Conservation (phyloP, 2,329 filamentous ascomycete species). For the Colletotrichum spinosum region DNA sequence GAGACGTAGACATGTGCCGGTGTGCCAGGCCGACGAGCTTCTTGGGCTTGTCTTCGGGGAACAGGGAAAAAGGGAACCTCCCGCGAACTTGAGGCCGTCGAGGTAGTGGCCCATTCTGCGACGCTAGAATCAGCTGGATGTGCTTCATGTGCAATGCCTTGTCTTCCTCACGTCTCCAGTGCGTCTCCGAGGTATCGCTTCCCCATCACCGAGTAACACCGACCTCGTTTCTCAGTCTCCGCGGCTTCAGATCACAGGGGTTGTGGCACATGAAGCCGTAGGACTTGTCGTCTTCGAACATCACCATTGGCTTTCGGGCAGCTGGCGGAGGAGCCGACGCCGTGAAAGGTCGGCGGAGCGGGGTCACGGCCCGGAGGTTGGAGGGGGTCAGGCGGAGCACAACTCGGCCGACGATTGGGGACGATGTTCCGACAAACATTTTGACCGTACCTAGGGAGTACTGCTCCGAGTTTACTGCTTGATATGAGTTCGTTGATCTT, state of each 20-base stretch:
- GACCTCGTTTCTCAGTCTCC: conserved; percentile 66
- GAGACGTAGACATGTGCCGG: conserved; percentile 59
- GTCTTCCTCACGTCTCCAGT: conserved; percentile 58
- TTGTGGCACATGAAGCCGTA: conserved; percentile 65
- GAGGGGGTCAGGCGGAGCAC: too few species aligned
- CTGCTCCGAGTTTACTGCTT: too few species aligned
- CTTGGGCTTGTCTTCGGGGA: conserved; percentile 46
- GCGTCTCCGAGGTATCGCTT: conserved; percentile 64
- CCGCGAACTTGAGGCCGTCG: conserved; percentile 67
- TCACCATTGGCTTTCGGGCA: conserved; percentile 30
- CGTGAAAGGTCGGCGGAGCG: background rate
- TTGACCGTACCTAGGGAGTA: too few species aligned
- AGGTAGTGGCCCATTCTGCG: conserved; percentile 63
- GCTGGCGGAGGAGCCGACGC: background rate
- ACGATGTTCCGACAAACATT: too few species aligned
- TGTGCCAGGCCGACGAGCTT: conserved; percentile 7
- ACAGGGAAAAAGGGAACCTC: conserved; percentile 64
- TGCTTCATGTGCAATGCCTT: background rate
- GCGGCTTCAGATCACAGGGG: conserved; percentile 58
- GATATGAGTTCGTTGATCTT: too few species aligned
- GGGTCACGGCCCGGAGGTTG: background rate
- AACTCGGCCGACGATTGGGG: too few species aligned
- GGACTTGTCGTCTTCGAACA: conserved; percentile 62
- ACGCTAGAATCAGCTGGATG: background rate
- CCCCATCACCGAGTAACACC: conserved; percentile 67